phyloP scores from a whole-genome alignment of 495 filamentous ascomycete species.

The Parathielavia appendiculata region DNA sequence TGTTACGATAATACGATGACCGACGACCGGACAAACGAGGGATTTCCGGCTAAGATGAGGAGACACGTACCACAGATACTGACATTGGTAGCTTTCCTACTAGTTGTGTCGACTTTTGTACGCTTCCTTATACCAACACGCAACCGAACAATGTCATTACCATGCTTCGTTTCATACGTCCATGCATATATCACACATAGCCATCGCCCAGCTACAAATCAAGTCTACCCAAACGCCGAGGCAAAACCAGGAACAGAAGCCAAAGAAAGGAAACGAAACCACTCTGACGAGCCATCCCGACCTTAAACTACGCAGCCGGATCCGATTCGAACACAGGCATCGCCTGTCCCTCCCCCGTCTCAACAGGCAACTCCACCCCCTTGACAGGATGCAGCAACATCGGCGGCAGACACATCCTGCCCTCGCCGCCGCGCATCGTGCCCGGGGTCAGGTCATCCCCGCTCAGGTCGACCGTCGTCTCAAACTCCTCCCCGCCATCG shows the following conservation, averaged over 20 bases:
- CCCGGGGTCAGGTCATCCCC: slow-evolving; percentile 44
- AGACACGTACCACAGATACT: no score
- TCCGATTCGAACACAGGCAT: slow-evolving; percentile 34
- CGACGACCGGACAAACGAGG: not conserved
- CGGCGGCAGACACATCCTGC: slow-evolving; percentile 87
- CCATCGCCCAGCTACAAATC: not conserved
- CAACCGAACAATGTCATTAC: no score
- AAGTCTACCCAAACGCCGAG: slow-evolving; percentile 15
- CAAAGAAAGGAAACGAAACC: slow-evolving; percentile 1
- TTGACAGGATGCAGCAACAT: slow-evolving; percentile 95
- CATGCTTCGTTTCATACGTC: no score
- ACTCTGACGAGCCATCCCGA: no score
- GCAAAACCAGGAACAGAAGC: not conserved
- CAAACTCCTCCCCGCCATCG: slow-evolving; percentile 79
- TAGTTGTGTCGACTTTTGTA: no score
- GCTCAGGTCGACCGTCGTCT: slow-evolving; percentile 52
- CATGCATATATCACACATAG: not conserved
- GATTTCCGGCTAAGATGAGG: no score
- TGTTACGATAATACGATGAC: slow-evolving; percentile 18
- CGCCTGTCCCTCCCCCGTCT: slow-evolving; percentile 48
- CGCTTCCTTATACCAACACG: no score
- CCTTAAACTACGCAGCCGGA: slow-evolving; percentile 33
- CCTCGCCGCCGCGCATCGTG: slow-evolving; percentile 55
- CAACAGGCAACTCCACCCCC: slow-evolving; percentile 70
- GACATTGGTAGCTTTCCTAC: no score